A percentile compares a stretch with the other conserved stretches of the same genome.
These are phyloP conservation scores for Trichodelitschia bisporula DNA, from an alignment of 495 filamentous ascomycete species.

Conservation along the genomic window DNA sequence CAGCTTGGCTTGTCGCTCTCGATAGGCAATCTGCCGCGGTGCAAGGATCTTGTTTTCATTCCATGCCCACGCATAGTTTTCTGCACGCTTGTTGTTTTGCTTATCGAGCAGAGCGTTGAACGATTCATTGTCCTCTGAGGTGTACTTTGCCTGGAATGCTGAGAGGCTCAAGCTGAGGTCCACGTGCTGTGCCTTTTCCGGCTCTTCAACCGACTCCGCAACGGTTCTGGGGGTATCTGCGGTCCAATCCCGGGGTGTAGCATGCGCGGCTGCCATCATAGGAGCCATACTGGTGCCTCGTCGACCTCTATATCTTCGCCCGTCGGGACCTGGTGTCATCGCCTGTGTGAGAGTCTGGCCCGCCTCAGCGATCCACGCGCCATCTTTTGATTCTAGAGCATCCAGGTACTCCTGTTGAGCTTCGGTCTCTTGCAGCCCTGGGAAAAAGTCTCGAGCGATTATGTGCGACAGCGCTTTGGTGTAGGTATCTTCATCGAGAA, in stretches of 20 bases:
- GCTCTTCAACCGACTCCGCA: constrained; percentile 6
- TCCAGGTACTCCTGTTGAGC: constrained; percentile 80
- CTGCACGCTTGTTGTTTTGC: constrained; percentile 59
- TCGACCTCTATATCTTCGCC: constrained; percentile 16
- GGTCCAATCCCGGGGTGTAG: constrained; percentile 29
- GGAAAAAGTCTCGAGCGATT: constrained; percentile 92
- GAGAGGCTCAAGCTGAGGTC: constrained; percentile 63
- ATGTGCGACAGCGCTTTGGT: constrained; percentile 78
- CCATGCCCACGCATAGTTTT: constrained; percentile 77
- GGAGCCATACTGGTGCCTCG: constrained; percentile 15
- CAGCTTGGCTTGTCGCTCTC: constrained; percentile 20
- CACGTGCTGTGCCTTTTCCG: constrained; percentile 11
- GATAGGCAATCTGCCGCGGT: constrained; percentile 62
- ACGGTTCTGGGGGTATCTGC: constrained; percentile 45
- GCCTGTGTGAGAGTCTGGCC: constrained; percentile 45
- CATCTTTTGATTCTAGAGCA: constrained; percentile 63
- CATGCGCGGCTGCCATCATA: constrained; percentile 11
- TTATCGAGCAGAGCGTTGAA: constrained; percentile 85
- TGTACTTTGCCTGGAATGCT: constrained; percentile 79
- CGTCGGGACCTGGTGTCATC: constrained; percentile 51
- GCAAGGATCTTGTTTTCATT: constrained; percentile 69
- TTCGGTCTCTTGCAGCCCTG: constrained; percentile 63
- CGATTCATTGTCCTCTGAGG: constrained; percentile 87
- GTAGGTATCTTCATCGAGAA: constrained; percentile 88
- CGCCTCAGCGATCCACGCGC: constrained; percentile 66